Base-by-base conservation (phyloP, 495 filamentous ascomycete genomes). In the Apodospora peruviana region DNA sequence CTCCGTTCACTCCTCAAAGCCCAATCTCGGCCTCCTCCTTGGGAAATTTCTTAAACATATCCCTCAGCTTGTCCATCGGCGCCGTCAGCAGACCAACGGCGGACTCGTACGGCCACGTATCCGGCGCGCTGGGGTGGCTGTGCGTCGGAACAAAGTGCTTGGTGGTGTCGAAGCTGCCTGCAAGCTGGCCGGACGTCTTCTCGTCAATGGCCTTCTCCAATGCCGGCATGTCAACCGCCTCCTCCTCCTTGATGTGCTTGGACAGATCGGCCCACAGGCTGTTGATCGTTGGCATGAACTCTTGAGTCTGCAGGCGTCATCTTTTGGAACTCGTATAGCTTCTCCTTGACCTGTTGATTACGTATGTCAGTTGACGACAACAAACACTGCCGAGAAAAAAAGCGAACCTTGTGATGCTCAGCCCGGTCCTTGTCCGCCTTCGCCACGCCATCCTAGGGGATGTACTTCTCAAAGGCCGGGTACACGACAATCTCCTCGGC, bases 401-500 rank as follows among this genome's bases (percentile, higher is more conserved):
- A n/a, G n/a, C n/a, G n/a, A n/a, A 82, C 81, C 5, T 53, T 52
- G 20, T 76, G 73, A 62, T 88, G 83, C 48, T 85, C 72, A 10
- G 62, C 51, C 3, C 82, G 73, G 53, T 86, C 80, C 45, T 79
- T 80, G 19, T 84, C 70, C 0, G 80, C 79, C 56, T 85, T 68
- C 0, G 58, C 49, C 14, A 61, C 37, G 14, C 85, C 59, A 21
- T 46, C 52, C n/a, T n/a, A n/a, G n/a, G 71, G 65, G 0, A 85
- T 43, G 41, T 82, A 47, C 53, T 80, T 79, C 54, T 86, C 84
- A 5, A 87, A 73, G 0, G 74, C 74, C 1, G 85, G 85, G 61
- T 87, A 88, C 14, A 88, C 71, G 29, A 86, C 76, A 2, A 89
- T 61, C 66, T 88, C 86, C 60, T 88, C 81, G 45, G 70, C 79